These are phyloP conservation scores for Babesia caballi DNA, from an alignment of 169 alveolate genomes.

Conservation along the genomic window DNA sequence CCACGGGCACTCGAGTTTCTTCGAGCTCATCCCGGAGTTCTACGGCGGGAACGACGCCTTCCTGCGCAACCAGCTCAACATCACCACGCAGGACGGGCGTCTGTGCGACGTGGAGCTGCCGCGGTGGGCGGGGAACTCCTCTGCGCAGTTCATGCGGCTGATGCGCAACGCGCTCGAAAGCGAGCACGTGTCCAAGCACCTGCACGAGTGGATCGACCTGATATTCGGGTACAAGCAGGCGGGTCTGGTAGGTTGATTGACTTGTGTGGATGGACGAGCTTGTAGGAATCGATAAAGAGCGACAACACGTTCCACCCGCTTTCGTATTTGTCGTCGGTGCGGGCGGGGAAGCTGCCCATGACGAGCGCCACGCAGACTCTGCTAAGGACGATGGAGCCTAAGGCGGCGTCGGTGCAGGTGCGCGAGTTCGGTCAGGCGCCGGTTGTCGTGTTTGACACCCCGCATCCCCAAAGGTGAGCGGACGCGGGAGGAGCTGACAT, in stretches of 20 bases:
- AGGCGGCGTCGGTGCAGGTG: constrained; percentile 81
- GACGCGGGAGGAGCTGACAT: not conserved
- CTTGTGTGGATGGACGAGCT: not conserved
- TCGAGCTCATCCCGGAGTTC: constrained; percentile 93
- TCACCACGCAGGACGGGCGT: constrained; percentile 72
- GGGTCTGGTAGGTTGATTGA: constrained; percentile 46
- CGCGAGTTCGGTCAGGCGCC: constrained; percentile 91
- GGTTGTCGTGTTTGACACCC: constrained; percentile 77
- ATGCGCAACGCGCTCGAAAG: constrained; percentile 92
- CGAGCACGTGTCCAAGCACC: constrained; percentile 85
- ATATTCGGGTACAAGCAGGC: constrained; percentile 92
- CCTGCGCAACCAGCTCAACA: constrained; percentile 80
- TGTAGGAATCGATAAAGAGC: constrained; percentile 52
- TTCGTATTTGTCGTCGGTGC: constrained; percentile 79
- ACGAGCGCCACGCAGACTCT: constrained; percentile 62
- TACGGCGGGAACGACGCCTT: constrained; percentile 84
- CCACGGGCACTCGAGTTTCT: constrained; percentile 80
- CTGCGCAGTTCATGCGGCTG: constrained; percentile 72
- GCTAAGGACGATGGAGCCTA: constrained; percentile 71
- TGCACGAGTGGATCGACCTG: constrained; percentile 95
- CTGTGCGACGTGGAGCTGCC: constrained; percentile 86
- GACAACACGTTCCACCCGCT: constrained; percentile 87
- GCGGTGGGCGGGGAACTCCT: constrained; percentile 78
- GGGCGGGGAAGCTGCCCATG: constrained; percentile 45
- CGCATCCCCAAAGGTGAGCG: constrained; percentile 73